phyloP scores from a whole-genome alignment of 768 basidiomycete species.

The Erythrobasidium yunnanense region DNA sequence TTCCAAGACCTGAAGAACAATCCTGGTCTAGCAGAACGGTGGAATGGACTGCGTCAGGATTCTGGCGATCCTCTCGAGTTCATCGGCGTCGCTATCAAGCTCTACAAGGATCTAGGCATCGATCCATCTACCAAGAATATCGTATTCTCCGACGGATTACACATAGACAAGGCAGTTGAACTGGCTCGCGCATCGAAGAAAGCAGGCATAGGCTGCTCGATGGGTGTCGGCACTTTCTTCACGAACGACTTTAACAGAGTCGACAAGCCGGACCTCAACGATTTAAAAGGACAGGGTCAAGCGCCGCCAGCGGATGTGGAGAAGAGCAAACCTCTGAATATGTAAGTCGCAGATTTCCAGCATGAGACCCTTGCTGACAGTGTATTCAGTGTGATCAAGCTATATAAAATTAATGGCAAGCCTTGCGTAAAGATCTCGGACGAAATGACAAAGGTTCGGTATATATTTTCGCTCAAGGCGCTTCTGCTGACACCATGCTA shows the following conservation, averaged over 20 bases:
- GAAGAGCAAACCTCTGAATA: slow-evolving; percentile 55
- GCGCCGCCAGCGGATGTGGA: slow-evolving; percentile 38
- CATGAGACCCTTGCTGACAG: slow-evolving; percentile 42
- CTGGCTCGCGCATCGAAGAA: slow-evolving; percentile 63
- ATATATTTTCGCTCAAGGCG: not conserved
- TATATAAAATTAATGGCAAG: slow-evolving; percentile 59
- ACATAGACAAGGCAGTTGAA: slow-evolving; percentile 57
- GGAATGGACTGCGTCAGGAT: slow-evolving; percentile 82
- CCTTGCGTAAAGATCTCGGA: slow-evolving; percentile 91
- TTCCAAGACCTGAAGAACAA: slow-evolving; percentile 50
- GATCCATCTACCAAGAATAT: slow-evolving; percentile 57
- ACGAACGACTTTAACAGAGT: slow-evolving; percentile 62
- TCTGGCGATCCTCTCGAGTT: slow-evolving; percentile 82
- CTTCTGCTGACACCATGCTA: not conserved
- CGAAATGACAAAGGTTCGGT: slow-evolving; percentile 63
- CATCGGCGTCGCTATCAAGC: slow-evolving; percentile 58
- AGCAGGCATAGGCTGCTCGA: slow-evolving; percentile 63
- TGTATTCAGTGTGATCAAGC: slow-evolving; percentile 77
- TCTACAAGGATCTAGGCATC: slow-evolving; percentile 62
- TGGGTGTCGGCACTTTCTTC: slow-evolving; percentile 72
- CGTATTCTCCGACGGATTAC: slow-evolving; percentile 73
- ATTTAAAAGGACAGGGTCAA: slow-evolving; percentile 43
- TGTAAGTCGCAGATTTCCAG: slow-evolving; percentile 13
- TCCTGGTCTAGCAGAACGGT: slow-evolving; percentile 55
- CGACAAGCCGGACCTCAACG: slow-evolving; percentile 41